Conservation (phyloP, 176 grass and related monocot genomes). For the Otatea glauca region DNA sequence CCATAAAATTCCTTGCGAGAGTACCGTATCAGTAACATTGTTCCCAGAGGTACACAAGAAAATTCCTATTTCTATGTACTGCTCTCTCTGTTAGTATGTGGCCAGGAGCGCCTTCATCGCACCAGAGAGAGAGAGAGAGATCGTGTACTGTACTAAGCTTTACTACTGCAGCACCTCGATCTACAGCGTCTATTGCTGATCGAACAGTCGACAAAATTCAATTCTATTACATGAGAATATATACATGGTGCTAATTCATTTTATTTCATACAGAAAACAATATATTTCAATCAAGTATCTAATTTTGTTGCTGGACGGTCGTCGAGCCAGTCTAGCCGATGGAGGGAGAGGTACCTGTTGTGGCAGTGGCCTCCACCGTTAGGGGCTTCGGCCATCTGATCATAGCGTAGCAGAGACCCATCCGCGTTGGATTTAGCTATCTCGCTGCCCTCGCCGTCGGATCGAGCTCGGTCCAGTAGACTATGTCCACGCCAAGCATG, state of each 20-base stretch:
- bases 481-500: too few species aligned
- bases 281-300: too few species aligned
- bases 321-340: slow-evolving; percentile 2
- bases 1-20: slow-evolving; percentile 2
- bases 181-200: not conserved
- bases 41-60: not conserved
- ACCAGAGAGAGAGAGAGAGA: too few species aligned
- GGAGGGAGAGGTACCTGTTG: not conserved
- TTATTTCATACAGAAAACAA: not conserved
- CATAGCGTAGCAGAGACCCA: too few species aligned
- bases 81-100: not conserved
- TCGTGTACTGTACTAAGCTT: not conserved
- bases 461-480: too few species aligned
- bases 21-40: not conserved
- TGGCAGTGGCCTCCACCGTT: too few species aligned
- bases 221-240: not conserved
- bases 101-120: too few species aligned
- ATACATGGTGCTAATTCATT: not conserved
- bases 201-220: not conserved
- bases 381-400: too few species aligned
- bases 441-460: too few species aligned
- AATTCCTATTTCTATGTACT: not conserved
- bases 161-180: too few species aligned
- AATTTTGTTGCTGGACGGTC: not conserved
- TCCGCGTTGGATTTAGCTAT: too few species aligned